phyloP scores from a whole-genome alignment of 768 basidiomycete genomes.

The Termitomyces sp. region DNA sequence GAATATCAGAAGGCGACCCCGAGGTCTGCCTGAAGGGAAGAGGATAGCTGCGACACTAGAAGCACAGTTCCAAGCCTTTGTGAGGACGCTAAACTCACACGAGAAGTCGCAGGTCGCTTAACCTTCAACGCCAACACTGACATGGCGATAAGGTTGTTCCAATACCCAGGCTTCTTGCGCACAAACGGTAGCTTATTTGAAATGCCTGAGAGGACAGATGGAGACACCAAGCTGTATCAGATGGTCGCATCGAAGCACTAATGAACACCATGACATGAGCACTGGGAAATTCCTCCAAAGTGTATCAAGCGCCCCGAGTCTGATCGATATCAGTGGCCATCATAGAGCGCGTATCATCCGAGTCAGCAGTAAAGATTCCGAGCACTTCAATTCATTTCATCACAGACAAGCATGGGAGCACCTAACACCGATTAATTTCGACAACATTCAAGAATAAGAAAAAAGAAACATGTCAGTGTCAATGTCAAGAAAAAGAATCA shows the following conservation, averaged over 20 bases:
- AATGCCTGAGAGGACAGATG: background rate
- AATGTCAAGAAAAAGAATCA: too few relatives aligned
- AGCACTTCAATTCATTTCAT: too few relatives aligned
- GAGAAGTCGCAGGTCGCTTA: background rate
- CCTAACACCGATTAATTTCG: too few relatives aligned
- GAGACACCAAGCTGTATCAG: background rate
- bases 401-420: background rate
- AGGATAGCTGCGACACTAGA: background rate
- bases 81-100: background rate
- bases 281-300: background rate
- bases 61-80: background rate
- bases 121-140: background rate
- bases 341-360: background rate
- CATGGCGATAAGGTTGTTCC: background rate
- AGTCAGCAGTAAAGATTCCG: background rate
- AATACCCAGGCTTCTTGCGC: background rate
- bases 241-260: background rate
- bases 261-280: background rate
- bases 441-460: background rate
- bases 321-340: background rate
- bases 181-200: background rate
- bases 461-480: background rate
- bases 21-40: background rate
- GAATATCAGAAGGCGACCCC: background rate
- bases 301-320: background rate